Conservation (phyloP, 345 rosid species). For the Brassica nigra region DNA sequence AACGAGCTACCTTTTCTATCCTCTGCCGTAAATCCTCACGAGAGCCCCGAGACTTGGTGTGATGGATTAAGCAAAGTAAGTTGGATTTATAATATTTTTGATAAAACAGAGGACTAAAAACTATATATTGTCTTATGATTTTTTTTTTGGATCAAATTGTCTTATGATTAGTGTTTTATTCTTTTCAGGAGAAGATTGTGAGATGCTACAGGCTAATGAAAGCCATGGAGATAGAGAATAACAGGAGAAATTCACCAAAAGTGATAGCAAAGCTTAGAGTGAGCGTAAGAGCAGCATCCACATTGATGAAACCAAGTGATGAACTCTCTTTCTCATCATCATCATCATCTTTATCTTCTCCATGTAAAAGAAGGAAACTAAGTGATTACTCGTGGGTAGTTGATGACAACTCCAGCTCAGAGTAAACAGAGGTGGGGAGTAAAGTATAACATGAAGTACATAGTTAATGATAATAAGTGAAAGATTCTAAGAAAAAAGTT, state of each 20-base stretch:
- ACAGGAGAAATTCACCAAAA: constrained; percentile 53
- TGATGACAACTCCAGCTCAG: constrained; percentile 36
- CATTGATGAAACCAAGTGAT: constrained; percentile 48
- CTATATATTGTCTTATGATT: background rate
- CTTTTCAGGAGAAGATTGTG: constrained; percentile 73
- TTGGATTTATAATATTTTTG: background rate
- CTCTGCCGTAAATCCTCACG: constrained; percentile 59
- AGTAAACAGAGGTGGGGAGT: background rate
- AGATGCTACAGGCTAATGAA: constrained; percentile 83
- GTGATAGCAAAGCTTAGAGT: constrained; percentile 67
- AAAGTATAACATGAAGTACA: constrained; percentile 43
- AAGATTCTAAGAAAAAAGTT: background rate
- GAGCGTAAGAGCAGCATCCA: constrained; percentile 53
- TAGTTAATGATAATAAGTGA: constrained; percentile 35
- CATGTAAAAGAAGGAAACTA: constrained; percentile 71
- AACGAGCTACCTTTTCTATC: constrained; percentile 76
- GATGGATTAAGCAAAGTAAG: constrained; percentile 89
- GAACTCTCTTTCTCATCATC: constrained; percentile 42
- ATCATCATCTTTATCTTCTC: constrained; percentile 52
- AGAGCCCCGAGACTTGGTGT: constrained; percentile 89
- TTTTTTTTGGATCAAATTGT: too few relatives aligned
- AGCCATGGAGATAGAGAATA: constrained; percentile 53
- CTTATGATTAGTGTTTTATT: background rate
- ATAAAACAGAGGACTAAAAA: background rate
- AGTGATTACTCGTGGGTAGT: constrained; percentile 65